Percentiles rank a stretch among this genome's conserved stretches.
Evolutionary conservation across 352 stramenopile species (phyloP).

Genomic region (Phytophthora multivora): DNA sequence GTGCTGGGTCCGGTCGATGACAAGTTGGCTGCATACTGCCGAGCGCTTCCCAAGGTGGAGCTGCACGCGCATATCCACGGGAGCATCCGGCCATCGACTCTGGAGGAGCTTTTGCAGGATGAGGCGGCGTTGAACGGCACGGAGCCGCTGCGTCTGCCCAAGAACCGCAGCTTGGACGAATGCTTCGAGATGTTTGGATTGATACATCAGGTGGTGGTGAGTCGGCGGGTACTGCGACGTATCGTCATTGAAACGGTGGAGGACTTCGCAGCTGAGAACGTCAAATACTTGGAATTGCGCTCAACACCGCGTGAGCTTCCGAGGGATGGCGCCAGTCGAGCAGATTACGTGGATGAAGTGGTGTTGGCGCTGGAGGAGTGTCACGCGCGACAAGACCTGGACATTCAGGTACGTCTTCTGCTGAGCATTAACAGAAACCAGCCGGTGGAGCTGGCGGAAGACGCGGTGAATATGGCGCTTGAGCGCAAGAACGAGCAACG

Average conservation of each 20-base stretch:
- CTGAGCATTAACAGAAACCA: slow-evolving; percentile 87
- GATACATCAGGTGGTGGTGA: slow-evolving; percentile 85
- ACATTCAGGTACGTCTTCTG: slow-evolving; percentile 78
- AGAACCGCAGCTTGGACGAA: slow-evolving; percentile 69
- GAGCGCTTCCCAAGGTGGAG: slow-evolving; percentile 79
- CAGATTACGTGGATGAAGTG: slow-evolving; percentile 78
- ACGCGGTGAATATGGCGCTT: slow-evolving; percentile 66
- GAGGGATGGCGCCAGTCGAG: slow-evolving; percentile 54
- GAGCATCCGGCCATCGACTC: slow-evolving; percentile 68
- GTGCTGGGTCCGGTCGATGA: slow-evolving; percentile 10
- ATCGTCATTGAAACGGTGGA: slow-evolving; percentile 84
- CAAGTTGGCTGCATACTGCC: slow-evolving; percentile 51
- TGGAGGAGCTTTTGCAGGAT: slow-evolving; percentile 68
- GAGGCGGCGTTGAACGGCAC: slow-evolving; percentile 35
- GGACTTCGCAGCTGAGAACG: slow-evolving; percentile 82
- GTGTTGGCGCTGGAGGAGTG: slow-evolving; percentile 70
- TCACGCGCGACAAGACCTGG: slow-evolving; percentile 51
- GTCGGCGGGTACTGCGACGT: slow-evolving; percentile 56
- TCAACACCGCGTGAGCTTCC: slow-evolving; percentile 76
- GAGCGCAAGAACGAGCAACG: slow-evolving; percentile 48
- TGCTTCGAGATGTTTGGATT: slow-evolving; percentile 91
- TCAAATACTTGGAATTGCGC: slow-evolving; percentile 85
- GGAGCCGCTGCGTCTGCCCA: slow-evolving; percentile 41
- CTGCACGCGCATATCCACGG: slow-evolving; percentile 91
- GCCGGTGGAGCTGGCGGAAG: slow-evolving; percentile 57